These are phyloP conservation scores for Wickerhamomyces bovis DNA, from an alignment of 805 yeast genomes.

Conservation along the genomic window DNA sequence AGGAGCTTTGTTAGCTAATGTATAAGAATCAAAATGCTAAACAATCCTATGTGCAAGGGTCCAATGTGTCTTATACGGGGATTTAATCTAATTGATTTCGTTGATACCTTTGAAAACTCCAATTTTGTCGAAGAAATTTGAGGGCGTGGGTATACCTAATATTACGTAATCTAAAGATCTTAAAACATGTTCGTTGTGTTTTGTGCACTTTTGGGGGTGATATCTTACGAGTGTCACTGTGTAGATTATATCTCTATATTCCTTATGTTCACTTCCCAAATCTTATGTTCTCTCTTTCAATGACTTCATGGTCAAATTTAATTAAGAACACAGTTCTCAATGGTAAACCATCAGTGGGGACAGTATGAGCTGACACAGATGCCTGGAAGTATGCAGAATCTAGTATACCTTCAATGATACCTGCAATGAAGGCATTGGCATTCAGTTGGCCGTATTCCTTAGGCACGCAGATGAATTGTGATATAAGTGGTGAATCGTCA, in stretches of 20 bases:
- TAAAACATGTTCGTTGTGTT: too few relatives aligned
- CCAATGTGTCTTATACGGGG: too few relatives aligned
- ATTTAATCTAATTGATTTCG: background rate
- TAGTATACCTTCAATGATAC: slow-evolving; percentile 76
- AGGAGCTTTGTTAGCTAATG: background rate
- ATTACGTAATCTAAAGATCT: background rate
- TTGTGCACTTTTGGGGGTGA: too few relatives aligned
- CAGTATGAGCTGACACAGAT: slow-evolving; percentile 76
- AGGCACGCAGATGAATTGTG: slow-evolving; percentile 73
- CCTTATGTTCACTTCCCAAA: slow-evolving; percentile 22
- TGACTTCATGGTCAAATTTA: slow-evolving; percentile 55
- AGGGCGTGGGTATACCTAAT: background rate
- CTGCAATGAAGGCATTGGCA: slow-evolving; percentile 81
- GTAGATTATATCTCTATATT: background rate
- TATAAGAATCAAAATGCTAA: background rate
- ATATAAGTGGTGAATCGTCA: slow-evolving; percentile 65
- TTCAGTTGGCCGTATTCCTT: slow-evolving; percentile 71
- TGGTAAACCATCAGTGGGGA: slow-evolving; percentile 53
- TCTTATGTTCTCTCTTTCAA: slow-evolving; percentile 47
- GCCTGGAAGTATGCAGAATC: slow-evolving; percentile 71
- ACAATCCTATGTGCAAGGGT: background rate
- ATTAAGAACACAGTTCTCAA: slow-evolving; percentile 69
- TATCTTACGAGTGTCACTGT: too few relatives aligned
- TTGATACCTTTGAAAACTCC: background rate
- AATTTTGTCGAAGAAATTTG: background rate